phyloP scores from a whole-genome alignment of 306 rosid species.

The Begonia masoniana region DNA sequence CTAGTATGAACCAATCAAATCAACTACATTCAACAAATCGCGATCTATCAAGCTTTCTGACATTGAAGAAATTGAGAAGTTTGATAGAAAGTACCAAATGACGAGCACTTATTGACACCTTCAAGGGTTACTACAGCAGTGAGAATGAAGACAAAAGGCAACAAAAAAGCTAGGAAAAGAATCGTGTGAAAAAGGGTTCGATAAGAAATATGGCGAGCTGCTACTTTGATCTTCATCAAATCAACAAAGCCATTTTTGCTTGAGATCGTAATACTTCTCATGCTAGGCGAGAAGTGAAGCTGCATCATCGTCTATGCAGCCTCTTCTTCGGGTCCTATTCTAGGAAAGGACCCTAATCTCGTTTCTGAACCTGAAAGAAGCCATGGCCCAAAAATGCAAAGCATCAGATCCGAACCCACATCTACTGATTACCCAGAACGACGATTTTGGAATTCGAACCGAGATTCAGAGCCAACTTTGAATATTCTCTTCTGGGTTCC shows the following conservation, averaged over 20 bases:
- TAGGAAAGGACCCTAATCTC: slow-evolving; percentile 16
- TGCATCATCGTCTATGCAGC: slow-evolving; percentile 95
- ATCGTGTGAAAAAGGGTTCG: slow-evolving; percentile 95
- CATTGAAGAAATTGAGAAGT: slow-evolving; percentile 2
- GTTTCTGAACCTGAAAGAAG: slow-evolving; percentile 13
- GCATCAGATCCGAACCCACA: slow-evolving; percentile 53
- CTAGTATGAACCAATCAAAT: too few relatives aligned
- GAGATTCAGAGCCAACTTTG: slow-evolving; percentile 13
- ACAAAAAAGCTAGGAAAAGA: slow-evolving; percentile 81
- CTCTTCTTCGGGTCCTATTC: slow-evolving; percentile 20
- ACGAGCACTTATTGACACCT: slow-evolving; percentile 99
- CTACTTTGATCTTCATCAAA: slow-evolving; percentile 99
- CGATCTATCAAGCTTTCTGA: not conserved
- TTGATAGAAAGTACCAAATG: slow-evolving; percentile 55
- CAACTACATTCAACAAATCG: too few relatives aligned
- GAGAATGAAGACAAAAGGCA: slow-evolving; percentile 93
- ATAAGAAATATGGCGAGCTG: slow-evolving; percentile 98
- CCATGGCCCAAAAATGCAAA: slow-evolving; percentile 34
- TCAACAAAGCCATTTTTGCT: slow-evolving; percentile 96
- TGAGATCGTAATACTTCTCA: slow-evolving; percentile 99
- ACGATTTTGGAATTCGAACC: slow-evolving; percentile 1
- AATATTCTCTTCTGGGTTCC: slow-evolving; percentile 27
- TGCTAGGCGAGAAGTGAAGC: slow-evolving; percentile 99
- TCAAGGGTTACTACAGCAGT: slow-evolving; percentile 98
- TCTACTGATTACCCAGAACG: slow-evolving; percentile 20